Percentiles rank a stretch among this genome's conserved stretches.
phyloP scores from a whole-genome alignment of 1,284 basidiomycete genomes.

The Ganoderma leucocontextum region DNA sequence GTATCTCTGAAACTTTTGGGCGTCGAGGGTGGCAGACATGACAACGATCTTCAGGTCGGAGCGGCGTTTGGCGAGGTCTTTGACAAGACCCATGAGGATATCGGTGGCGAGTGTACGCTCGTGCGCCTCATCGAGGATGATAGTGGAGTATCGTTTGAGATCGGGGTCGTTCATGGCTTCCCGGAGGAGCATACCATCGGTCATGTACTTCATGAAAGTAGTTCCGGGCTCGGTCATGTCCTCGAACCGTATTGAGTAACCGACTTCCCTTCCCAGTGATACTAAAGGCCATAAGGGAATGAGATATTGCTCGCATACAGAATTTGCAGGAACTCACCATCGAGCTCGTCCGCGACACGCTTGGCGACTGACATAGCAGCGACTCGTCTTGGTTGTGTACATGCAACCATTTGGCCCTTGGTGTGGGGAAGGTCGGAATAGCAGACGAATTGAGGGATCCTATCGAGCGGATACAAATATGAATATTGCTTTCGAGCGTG shows the following conservation, averaged over 20 bases:
- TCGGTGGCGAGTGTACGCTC: constrained; percentile 98
- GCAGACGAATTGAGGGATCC: constrained; percentile 95
- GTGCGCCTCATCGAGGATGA: constrained; percentile 99
- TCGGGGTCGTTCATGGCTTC: constrained; percentile 98
- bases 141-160: constrained; percentile 91
- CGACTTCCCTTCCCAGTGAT: constrained; percentile 91
- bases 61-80: constrained; percentile 81
- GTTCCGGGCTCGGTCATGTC: constrained; percentile 94
- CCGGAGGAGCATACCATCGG: constrained; percentile 96
- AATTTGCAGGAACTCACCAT: constrained; percentile 65
- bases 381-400: constrained; percentile 96
- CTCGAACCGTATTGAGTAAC: constrained; percentile 99
- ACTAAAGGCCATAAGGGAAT: constrained; percentile 54
- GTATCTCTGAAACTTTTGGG: constrained; percentile 97
- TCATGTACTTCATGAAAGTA: constrained; percentile 99
- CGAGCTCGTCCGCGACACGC: constrained; percentile 99
- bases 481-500: constrained; percentile 25
- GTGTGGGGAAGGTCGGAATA: constrained; percentile 93
- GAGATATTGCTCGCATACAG: not conserved
- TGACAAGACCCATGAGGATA: constrained; percentile 94
- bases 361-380: constrained; percentile 99
- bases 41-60: constrained; percentile 96
- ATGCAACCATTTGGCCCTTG: constrained; percentile 92
- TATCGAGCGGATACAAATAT: constrained; percentile 17
- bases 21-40: constrained; percentile 99